Evolutionary conservation across 192 early-diverging fungal species (phyloP), one percentile per base, ranked within the genome.

Genomic region (Allomyces arbusculus): DNA sequence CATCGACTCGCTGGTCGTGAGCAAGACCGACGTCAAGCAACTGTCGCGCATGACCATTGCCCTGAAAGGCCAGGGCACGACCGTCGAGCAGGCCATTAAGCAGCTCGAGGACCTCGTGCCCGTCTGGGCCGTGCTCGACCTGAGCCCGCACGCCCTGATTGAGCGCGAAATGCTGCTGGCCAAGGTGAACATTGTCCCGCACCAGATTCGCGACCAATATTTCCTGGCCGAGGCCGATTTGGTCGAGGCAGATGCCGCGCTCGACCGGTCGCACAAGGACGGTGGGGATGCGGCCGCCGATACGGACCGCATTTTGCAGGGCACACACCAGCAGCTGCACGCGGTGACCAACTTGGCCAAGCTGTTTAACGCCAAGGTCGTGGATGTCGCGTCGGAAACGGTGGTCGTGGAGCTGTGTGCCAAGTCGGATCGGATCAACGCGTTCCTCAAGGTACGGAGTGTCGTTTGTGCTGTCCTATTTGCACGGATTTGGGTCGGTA

Each of bases 51-150:
- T 95, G 91, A 98, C 93, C 16, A 85, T 98, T 63, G 91, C 95
- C n/a, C 76, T 98, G 63, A 86, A 86, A 66, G 95, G 92, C 19
- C 85, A 88, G 40, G 80, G 84, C 20, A 80, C 76, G 14, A 80
- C 82, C 62, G 86, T 98, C 71, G 91, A 93, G 70, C 95, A 98
- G 78, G 93, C 91, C 24, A 82, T 86, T 71, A 80, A 88, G 69
- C 93, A 96, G 82, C 77, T 98, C 65, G 93, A 95, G 75, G 93
- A 98, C 74, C 73, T 96, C 76, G 92, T 98, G 24, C 94, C 92
- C 23, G 89, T 99, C 16, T 97, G 92, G 91, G 94, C 94, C 25
- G 94, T 97, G 50, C 77, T 99, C 69, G 94, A 99, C 75, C 97
- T 95, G 82, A 90, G 92, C 20, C 80, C 87, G 67, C 87, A 87